These are phyloP conservation scores for Jatropha curcas DNA, from an alignment of 345 rosid genomes.

Conservation along the genomic window DNA sequence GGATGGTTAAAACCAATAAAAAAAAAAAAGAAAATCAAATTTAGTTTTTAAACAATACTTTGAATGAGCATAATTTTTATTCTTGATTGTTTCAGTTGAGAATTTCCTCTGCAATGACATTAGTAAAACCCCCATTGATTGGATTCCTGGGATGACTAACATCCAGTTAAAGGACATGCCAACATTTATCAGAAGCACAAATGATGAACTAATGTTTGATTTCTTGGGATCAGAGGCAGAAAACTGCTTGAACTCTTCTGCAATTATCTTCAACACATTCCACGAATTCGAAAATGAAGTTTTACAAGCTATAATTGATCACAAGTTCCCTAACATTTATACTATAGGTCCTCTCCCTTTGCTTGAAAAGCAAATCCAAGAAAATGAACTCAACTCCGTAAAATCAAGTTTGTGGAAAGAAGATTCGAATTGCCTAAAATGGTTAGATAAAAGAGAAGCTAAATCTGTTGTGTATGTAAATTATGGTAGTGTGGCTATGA, in stretches of 20 bases:
- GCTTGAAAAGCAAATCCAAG: constrained; percentile 27
- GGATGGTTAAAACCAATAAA: too few relatives aligned
- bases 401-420: constrained; percentile 36
- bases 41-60: too few relatives aligned
- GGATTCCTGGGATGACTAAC: constrained; percentile 44
- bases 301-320: constrained; percentile 23
- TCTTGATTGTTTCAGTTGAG: constrained; percentile 29
- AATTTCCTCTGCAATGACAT: constrained; percentile 28
- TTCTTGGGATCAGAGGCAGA: constrained; percentile 14
- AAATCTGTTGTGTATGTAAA: constrained; percentile 34
- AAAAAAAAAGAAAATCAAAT: too few relatives aligned
- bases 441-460: constrained; percentile 28
- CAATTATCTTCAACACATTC: constrained; percentile 45
- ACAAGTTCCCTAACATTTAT: constrained; percentile 26
- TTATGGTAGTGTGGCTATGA: constrained; percentile 35
- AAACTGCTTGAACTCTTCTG: constrained; percentile 27
- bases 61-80: too few relatives aligned
- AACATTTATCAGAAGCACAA: constrained; percentile 27
- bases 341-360: constrained; percentile 38
- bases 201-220: constrained; percentile 38
- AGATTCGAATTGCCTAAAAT: constrained; percentile 24
- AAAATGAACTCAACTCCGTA: constrained; percentile 12
- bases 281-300: constrained; percentile 39
- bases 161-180: constrained; percentile 44
- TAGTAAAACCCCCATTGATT: constrained; percentile 31